Conservation (phyloP, 2,329 filamentous ascomycete genomes). For the Orbilia brochopaga region DNA sequence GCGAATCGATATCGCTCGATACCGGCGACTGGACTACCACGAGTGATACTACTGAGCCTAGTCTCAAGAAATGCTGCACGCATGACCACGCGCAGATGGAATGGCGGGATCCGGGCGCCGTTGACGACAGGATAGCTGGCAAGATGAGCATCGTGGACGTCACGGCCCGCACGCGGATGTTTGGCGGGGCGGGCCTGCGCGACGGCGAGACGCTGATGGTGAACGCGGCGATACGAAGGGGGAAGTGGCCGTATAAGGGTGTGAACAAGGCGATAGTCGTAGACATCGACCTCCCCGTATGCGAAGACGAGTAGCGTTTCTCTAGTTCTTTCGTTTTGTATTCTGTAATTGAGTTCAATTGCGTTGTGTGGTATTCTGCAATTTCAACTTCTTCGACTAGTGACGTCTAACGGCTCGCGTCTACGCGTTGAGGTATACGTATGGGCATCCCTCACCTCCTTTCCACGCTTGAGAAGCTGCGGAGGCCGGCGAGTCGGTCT, state of each 20-base stretch:
- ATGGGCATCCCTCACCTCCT: slow-evolving; percentile 49
- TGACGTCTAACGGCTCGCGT: not conserved
- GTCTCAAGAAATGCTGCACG: no score
- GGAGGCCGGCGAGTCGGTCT: slow-evolving; percentile 15
- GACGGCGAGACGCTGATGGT: slow-evolving; percentile 48
- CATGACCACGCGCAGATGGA: slow-evolving; percentile 45
- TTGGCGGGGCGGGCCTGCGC: slow-evolving; percentile 35
- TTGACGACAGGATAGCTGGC: slow-evolving; percentile 26
- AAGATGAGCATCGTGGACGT: slow-evolving; percentile 39
- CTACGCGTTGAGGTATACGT: slow-evolving; percentile 17
- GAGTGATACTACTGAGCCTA: no score
- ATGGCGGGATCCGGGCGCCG: slow-evolving; percentile 37
- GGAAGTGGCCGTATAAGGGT: slow-evolving; percentile 19
- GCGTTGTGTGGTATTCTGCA: not conserved
- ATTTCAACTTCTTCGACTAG: not conserved
- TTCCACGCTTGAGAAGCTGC: slow-evolving; percentile 19
- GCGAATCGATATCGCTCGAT: no score
- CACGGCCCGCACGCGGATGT: slow-evolving; percentile 32
- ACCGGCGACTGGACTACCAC: no score
- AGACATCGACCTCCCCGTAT: slow-evolving; percentile 39
- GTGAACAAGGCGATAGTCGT: slow-evolving; percentile 38
- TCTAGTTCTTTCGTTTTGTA: not conserved
- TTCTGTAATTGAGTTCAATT: not conserved
- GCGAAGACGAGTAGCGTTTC: slow-evolving; percentile 16
- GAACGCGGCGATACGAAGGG: slow-evolving; percentile 27